phyloP scores from a whole-genome alignment of 2,329 filamentous ascomycete species.

The Neophaeococcomyces mojaviensis region DNA sequence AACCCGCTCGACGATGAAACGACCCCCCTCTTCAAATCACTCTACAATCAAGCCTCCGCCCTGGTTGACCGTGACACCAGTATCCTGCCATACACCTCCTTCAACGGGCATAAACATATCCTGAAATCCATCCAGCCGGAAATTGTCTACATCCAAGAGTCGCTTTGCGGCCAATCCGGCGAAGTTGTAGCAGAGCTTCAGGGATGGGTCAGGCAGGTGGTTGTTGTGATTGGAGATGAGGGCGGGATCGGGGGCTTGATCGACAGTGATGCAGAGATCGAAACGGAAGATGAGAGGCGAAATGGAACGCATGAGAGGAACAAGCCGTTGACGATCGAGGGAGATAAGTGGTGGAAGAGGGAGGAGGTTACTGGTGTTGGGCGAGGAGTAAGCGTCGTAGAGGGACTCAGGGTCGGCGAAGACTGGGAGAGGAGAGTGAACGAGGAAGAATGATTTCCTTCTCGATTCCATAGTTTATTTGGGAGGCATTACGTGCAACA shows the following conservation, averaged over 20 bases:
- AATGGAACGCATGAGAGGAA: conserved; percentile 37
- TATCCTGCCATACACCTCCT: conserved; percentile 80
- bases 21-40: conserved; percentile 63
- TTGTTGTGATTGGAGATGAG: conserved; percentile 52
- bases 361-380: conserved; percentile 78
- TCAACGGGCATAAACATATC: conserved; percentile 77
- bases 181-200: conserved; percentile 61
- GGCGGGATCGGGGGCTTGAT: conserved; percentile 65
- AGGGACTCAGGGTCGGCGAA: conserved; percentile 71
- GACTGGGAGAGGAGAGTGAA: conserved; percentile 78
- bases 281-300: conserved; percentile 37
- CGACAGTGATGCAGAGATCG: conserved; percentile 67
- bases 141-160: conserved; percentile 80
- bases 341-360: conserved; percentile 61
- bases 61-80: conserved; percentile 79
- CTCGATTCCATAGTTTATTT: too few relatives aligned
- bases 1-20: conserved; percentile 32
- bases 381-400: conserved; percentile 80
- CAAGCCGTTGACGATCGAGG: conserved; percentile 19
- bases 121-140: conserved; percentile 79
- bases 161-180: conserved; percentile 68
- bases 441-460: too few relatives aligned
- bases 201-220: conserved; percentile 55
- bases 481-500: too few relatives aligned
- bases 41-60: conserved; percentile 70